phyloP scores from a whole-genome alignment of 345 rosid genomes.

The Rhodamnia rubescens region DNA sequence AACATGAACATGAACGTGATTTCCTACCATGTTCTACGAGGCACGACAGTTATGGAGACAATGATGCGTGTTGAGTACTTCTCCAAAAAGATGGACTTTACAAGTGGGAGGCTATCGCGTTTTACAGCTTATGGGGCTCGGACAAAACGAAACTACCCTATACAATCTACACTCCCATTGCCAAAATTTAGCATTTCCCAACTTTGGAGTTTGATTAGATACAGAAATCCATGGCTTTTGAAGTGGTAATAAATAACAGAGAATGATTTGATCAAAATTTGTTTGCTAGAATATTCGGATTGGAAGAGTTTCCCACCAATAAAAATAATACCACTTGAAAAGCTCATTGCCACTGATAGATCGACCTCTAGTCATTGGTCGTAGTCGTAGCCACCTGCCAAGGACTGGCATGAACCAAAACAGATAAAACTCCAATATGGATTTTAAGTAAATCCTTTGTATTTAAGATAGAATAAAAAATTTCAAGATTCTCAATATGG shows the following conservation, averaged over 20 bases:
- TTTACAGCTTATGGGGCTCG: neutral
- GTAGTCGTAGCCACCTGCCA: neutral
- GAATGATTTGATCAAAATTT: neutral
- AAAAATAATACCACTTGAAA: neutral
- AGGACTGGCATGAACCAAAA: neutral
- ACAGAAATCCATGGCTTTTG: neutral
- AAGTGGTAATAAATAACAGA: neutral
- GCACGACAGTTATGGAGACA: neutral
- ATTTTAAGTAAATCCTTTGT: too few species aligned
- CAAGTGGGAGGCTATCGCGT: neutral
- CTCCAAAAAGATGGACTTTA: neutral
- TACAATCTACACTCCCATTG: neutral
- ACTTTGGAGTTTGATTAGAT: neutral
- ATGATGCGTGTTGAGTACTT: neutral
- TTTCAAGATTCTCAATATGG: too few species aligned
- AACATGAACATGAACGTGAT: neutral
- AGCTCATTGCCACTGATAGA: neutral
- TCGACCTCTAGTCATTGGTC: neutral
- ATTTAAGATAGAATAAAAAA: too few species aligned
- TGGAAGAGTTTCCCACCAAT: neutral
- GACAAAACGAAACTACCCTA: neutral
- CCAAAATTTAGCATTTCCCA: neutral
- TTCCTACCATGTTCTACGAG: neutral
- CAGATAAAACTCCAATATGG: neutral
- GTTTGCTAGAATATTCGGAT: neutral